phyloP scores from a whole-genome alignment of 2,329 filamentous ascomycete species.

The Fusarium camptoceras region DNA sequence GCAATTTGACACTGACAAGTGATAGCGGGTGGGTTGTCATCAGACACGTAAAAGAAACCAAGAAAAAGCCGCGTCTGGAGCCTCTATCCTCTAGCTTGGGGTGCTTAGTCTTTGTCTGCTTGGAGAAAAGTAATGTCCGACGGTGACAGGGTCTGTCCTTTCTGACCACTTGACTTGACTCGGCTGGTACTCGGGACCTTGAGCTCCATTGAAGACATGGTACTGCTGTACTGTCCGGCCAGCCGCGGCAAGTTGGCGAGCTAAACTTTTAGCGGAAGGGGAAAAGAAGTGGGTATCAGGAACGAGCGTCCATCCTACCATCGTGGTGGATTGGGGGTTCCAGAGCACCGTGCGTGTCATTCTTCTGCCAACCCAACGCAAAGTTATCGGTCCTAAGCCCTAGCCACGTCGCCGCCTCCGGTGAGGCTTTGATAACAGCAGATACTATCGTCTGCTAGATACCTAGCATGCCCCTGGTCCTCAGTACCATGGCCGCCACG shows the following conservation, averaged over 20 bases:
- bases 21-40: constrained; percentile 46
- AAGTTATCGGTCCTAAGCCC: constrained; percentile 39
- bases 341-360: constrained; percentile 31
- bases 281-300: constrained; percentile 40
- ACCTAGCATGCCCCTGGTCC: neutral
- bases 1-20: constrained; percentile 35
- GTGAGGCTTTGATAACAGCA: constrained; percentile 31
- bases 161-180: constrained; percentile 31
- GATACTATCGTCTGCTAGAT: constrained; percentile 9
- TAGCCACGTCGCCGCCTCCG: constrained; percentile 33
- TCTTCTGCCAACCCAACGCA: constrained; percentile 24
- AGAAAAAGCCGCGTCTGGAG: constrained; percentile 41
- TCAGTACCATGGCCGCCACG: neutral
- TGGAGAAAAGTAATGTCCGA: constrained; percentile 45
- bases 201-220: constrained; percentile 22
- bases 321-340: constrained; percentile 29
- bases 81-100: constrained; percentile 32
- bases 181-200: constrained; percentile 26
- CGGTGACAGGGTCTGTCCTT: constrained; percentile 40
- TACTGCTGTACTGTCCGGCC: constrained; percentile 28
- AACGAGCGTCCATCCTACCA: constrained; percentile 31
- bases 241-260: constrained; percentile 44
- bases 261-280: constrained; percentile 27
- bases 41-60: constrained; percentile 46
- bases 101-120: constrained; percentile 26